These are phyloP conservation scores for Triticum monococcum DNA, from an alignment of 176 grass and related monocot species.

Conservation along the genomic window DNA sequence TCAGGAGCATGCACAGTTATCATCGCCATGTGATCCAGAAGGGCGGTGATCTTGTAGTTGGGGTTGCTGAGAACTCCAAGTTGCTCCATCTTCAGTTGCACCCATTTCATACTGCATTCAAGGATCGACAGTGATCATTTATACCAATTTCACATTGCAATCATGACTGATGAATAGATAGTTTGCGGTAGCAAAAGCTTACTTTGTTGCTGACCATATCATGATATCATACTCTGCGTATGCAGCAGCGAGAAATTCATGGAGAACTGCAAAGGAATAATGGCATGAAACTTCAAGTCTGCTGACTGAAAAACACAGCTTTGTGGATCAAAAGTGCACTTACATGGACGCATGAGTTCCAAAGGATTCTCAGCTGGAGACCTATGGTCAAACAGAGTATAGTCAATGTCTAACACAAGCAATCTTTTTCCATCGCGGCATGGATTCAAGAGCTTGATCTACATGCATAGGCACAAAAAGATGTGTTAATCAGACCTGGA, in stretches of 20 bases:
- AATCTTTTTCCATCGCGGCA: constrained; percentile 89
- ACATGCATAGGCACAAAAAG: constrained; percentile 31
- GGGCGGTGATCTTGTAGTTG: constrained; percentile 94
- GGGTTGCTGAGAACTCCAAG: constrained; percentile 84
- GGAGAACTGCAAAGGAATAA: constrained; percentile 68
- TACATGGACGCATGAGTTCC: constrained; percentile 97
- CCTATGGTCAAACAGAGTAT: constrained; percentile 92
- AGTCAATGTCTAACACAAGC: constrained; percentile 96
- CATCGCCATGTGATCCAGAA: constrained; percentile 98
- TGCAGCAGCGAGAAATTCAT: constrained; percentile 87
- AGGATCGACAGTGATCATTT: neutral
- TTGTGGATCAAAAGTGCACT: constrained; percentile 25
- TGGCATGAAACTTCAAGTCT: neutral
- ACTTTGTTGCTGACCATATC: constrained; percentile 98
- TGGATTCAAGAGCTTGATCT: constrained; percentile 95
- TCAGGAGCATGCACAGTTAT: constrained; percentile 80
- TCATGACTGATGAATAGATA: constrained; percentile 15
- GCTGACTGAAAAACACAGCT: neutral
- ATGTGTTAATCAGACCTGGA: constrained; percentile 2
- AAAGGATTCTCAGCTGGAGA: constrained; percentile 83
- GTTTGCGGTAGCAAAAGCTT: constrained; percentile 23
- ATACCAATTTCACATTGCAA: constrained; percentile 1
- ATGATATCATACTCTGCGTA: constrained; percentile 97
- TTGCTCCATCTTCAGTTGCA: constrained; percentile 92
- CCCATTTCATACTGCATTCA: constrained; percentile 94